Base-by-base conservation (phyloP, 371 early-diverging fungal genomes). In the Vairimorpha necatrix region DNA sequence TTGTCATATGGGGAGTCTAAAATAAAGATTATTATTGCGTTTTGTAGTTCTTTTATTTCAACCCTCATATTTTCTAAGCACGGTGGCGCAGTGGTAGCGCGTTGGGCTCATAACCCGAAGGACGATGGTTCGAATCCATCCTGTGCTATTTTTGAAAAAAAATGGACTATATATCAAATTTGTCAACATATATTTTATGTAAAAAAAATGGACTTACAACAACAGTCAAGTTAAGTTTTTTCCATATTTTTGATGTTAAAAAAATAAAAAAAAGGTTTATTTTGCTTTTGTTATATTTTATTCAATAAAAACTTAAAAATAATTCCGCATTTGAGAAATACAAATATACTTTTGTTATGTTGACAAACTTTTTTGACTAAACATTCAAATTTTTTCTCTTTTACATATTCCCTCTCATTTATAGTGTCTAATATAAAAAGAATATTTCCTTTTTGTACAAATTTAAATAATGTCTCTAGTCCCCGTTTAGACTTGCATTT, bases 81-180 rank as follows among this genome's bases (percentile, higher is more conserved):
- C 69, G 74, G 82, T 86, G 78, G 86, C 85, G 79, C 85, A 86
- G 85, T 75, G 86, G 86, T 74, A 86, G 85, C 80, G 85, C 81
- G 86, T 71, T 80, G 85, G 86, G 86, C 86, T 84, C 86, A 86
- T 86, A 86, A 86, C 85, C 85, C 85, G 80, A 72, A 86, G 84
- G 86, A 85, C 84, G 73, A 74, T 78, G 81, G 86, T 83, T 85
- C 86, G 83, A 84, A 83, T 79, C 84, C 81, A 67, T 74, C 67
- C 79, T 68, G 65, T 80, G 84, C 86, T 86, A 86, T 48, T 63
- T 76, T 79, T 76, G 28, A 30, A 66, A 32, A 32, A 42, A 11
- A n/a, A n/a, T n/a, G n/a, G n/a, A n/a, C n/a, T n/a, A n/a, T n/a
- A n/a, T n/a, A n/a, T n/a, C n/a, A n/a, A n/a, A n/a, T n/a, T n/a